These are phyloP conservation scores for Pyricularia sp. DNA, from an alignment of 2,329 filamentous ascomycete species.

Conservation along the genomic window DNA sequence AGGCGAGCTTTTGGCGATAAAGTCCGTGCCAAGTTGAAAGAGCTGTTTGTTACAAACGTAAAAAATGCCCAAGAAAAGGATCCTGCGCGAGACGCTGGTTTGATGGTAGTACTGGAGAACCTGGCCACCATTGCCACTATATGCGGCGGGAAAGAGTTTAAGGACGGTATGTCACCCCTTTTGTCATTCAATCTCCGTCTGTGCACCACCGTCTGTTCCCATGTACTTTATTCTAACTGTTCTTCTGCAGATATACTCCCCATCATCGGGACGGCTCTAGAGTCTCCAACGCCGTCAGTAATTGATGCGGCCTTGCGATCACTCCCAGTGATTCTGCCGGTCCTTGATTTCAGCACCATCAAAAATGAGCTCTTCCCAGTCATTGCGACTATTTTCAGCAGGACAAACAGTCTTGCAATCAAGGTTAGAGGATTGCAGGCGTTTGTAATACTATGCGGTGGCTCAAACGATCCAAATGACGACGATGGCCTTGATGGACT, in stretches of 20 bases:
- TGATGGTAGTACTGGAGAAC: slow-evolving; percentile 87
- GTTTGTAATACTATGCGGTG: slow-evolving; percentile 82
- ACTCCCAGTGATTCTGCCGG: slow-evolving; percentile 70
- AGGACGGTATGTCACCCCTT: slow-evolving; percentile 56
- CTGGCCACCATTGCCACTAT: slow-evolving; percentile 68
- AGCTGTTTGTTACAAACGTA: slow-evolving; percentile 62
- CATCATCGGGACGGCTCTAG: slow-evolving; percentile 72
- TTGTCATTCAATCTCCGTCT: background rate
- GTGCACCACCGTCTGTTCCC: background rate
- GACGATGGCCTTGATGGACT: slow-evolving; percentile 73
- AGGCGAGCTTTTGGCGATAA: slow-evolving; percentile 75
- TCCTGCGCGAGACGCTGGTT: slow-evolving; percentile 71
- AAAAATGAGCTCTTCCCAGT: slow-evolving; percentile 96
- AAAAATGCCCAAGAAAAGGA: slow-evolving; percentile 65
- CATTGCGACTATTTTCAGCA: slow-evolving; percentile 82
- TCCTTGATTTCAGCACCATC: slow-evolving; percentile 91
- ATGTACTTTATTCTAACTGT: background rate
- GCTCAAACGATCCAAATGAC: slow-evolving; percentile 41
- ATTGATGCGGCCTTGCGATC: slow-evolving; percentile 78
- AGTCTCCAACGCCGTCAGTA: slow-evolving; percentile 80
- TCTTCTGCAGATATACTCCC: slow-evolving; percentile 72
- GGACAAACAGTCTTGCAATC: slow-evolving; percentile 87
- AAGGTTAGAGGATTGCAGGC: slow-evolving; percentile 89
- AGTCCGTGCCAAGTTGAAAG: slow-evolving; percentile 75
- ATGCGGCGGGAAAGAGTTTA: slow-evolving; percentile 85